Evolutionary conservation across 75 land plant genomes (phyloP).

Genomic region (Gnetum montanum): DNA sequence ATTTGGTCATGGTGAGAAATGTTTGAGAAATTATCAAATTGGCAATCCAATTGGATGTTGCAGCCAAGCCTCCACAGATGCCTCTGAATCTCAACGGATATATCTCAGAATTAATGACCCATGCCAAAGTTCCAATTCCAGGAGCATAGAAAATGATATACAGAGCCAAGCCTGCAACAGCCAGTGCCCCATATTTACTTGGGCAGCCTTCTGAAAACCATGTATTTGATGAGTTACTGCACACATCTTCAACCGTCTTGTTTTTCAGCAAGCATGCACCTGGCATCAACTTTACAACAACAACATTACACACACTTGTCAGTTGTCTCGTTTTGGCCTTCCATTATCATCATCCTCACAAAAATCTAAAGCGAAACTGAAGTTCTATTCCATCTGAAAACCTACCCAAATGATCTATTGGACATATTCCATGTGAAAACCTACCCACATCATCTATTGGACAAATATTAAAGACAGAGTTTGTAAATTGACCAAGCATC

Average conservation of each 20-base stretch:
- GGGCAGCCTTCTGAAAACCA: slow-evolving; percentile 86
- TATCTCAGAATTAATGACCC: slow-evolving; percentile 95
- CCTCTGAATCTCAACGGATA: slow-evolving; percentile 82
- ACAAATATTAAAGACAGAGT: no score
- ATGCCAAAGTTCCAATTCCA: slow-evolving; percentile 85
- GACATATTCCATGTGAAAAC: no score
- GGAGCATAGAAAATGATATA: slow-evolving; percentile 68
- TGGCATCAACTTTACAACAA: slow-evolving; percentile 66
- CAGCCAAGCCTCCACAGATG: slow-evolving; percentile 84
- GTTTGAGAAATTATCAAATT: slow-evolving; percentile 72
- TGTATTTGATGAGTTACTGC: slow-evolving; percentile 19
- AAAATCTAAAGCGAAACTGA: no score
- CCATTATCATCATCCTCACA: no score
- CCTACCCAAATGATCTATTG: no score
- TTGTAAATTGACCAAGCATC: no score
- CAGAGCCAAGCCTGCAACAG: slow-evolving; percentile 44
- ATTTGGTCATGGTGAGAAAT: slow-evolving; percentile 63
- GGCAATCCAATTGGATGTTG: slow-evolving; percentile 74
- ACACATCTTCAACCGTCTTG: slow-evolving; percentile 12
- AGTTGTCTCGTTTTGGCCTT: no score
- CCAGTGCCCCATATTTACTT: slow-evolving; percentile 68
- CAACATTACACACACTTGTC: no score
- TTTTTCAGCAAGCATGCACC: slow-evolving; percentile 57
- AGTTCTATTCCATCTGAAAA: no score
- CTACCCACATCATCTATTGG: no score